These are phyloP conservation scores for Groenewaldozyma auringiensis DNA, from an alignment of 1,139 yeast species.

Conservation along the genomic window DNA sequence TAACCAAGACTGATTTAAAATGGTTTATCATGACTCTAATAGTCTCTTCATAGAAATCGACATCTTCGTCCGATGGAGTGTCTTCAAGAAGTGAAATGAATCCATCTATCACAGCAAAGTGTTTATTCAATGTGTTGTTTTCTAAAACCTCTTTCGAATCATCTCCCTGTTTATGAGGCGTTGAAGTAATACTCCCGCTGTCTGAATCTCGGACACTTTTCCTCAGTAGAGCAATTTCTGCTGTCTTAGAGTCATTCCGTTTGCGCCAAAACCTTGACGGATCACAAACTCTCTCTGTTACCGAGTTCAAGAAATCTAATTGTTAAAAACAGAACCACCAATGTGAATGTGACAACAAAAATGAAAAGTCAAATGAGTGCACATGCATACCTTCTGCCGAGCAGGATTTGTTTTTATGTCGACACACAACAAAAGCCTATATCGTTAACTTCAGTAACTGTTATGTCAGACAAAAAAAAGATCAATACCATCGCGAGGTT, in stretches of 20 bases:
- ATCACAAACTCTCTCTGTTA: conserved; percentile 6
- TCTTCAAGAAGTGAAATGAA: not conserved
- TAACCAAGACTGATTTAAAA: not conserved
- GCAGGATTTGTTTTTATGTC: conserved; percentile 9
- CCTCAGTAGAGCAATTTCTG: conserved; percentile 7
- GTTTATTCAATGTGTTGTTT: too few species aligned
- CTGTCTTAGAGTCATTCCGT: conserved; percentile 8
- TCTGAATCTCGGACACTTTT: conserved; percentile 1
- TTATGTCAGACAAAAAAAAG: not conserved
- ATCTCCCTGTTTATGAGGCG: too few species aligned
- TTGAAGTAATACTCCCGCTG: not conserved
- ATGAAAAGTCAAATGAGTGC: too few species aligned
- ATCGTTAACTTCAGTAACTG: too few species aligned
- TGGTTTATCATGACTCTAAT: not conserved
- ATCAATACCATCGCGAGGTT: conserved; percentile 4
- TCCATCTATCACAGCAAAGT: not conserved
- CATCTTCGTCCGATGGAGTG: not conserved
- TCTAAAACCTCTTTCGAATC: not conserved
- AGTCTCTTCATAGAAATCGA: not conserved
- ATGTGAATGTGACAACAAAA: conserved; percentile 3
- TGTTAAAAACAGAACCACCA: not conserved
- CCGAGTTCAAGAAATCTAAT: not conserved
- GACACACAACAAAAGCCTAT: conserved; percentile 11
- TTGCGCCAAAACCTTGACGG: conserved; percentile 14
- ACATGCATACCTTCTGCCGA: conserved; percentile 8